phyloP scores from a whole-genome alignment of 441 rosid genomes.

The Erodium moschatum region DNA sequence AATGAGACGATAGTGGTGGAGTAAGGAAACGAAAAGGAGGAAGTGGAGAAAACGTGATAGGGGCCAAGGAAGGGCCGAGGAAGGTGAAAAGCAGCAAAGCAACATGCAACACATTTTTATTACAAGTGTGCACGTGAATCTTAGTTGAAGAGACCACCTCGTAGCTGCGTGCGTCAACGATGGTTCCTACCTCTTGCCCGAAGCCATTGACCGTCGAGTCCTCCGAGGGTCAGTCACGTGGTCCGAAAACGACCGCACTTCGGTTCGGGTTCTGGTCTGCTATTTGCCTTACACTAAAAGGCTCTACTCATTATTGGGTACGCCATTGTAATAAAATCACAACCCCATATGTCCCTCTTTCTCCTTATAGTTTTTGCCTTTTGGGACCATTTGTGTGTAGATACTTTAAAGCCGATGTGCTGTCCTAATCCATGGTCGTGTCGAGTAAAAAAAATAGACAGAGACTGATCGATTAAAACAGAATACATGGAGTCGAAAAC shows the following conservation, averaged over 20 bases:
- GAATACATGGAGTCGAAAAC: too few species aligned
- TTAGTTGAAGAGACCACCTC: not conserved
- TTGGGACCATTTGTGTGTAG: too few species aligned
- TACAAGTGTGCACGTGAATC: not conserved
- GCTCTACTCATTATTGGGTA: too few species aligned
- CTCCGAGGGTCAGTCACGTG: not conserved
- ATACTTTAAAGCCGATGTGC: too few species aligned
- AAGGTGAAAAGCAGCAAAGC: conserved; percentile 22
- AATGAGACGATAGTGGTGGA: not conserved
- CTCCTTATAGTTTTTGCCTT: too few species aligned
- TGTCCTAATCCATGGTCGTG: too few species aligned
- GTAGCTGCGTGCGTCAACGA: not conserved
- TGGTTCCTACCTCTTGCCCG: not conserved
- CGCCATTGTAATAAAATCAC: too few species aligned
- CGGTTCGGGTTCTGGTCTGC: not conserved
- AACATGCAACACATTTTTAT: not conserved
- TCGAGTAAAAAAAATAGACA: too few species aligned
- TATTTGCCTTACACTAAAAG: not conserved
- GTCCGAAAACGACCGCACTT: not conserved
- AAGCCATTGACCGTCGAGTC: not conserved
- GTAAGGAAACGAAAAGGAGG: not conserved
- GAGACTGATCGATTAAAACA: too few species aligned
- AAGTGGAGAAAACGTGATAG: conserved; percentile 22
- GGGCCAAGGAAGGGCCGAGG: conserved; percentile 13
- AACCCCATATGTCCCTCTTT: too few species aligned